Evolutionary conservation across 352 stramenopile species (phyloP).

Genomic region (Phytophthora idaei): DNA sequence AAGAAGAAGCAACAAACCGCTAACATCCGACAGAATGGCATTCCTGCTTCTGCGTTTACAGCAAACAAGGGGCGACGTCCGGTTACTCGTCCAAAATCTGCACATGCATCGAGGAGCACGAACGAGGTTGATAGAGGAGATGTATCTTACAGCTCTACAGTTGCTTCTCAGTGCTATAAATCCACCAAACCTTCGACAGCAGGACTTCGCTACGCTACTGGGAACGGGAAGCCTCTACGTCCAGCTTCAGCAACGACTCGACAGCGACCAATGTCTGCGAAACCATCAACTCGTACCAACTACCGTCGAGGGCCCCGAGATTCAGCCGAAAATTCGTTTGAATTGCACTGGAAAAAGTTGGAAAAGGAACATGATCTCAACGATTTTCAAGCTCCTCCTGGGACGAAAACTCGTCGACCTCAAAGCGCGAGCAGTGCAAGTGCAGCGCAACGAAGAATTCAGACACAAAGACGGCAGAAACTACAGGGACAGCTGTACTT

Average conservation of each 20-base stretch:
- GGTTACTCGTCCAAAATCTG: conserved; percentile 43
- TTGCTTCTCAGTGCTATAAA: conserved; percentile 72
- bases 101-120: conserved; percentile 27
- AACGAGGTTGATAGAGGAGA: conserved; percentile 20
- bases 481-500: conserved; percentile 32
- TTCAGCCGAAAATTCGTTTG: conserved; percentile 27
- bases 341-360: conserved; percentile 51
- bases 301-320: conserved; percentile 1
- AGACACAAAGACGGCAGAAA: conserved; percentile 12
- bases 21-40: conserved; percentile 28
- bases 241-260: conserved; percentile 29
- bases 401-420: conserved; percentile 32
- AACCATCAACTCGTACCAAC: conserved; percentile 15
- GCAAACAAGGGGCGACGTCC: conserved; percentile 6
- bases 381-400: conserved; percentile 6
- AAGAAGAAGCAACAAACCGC: conserved; percentile 61
- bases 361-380: conserved; percentile 42
- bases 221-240: conserved; percentile 15
- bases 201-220: conserved; percentile 37
- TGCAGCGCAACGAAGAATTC: conserved; percentile 9
- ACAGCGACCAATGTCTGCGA: conserved; percentile 42
- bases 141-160: conserved; percentile 64
- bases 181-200: conserved; percentile 49
- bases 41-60: conserved; percentile 12
- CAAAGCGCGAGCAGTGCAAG: conserved; percentile 42